These are phyloP conservation scores for Diaporthe longicolla DNA, from an alignment of 2,329 filamentous ascomycete genomes.

Conservation along the genomic window DNA sequence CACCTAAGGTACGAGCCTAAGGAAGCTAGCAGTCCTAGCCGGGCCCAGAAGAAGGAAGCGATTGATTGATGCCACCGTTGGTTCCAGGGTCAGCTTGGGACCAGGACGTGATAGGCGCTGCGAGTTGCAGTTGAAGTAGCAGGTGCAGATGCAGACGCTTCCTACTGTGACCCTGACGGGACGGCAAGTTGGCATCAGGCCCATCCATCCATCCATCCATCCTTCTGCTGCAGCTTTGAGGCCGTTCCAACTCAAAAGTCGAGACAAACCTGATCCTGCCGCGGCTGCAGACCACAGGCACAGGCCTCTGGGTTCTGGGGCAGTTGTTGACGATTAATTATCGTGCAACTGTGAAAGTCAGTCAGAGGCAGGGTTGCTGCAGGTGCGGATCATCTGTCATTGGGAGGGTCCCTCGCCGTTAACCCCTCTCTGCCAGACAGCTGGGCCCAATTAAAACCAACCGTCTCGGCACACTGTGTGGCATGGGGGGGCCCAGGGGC, in stretches of 20 bases:
- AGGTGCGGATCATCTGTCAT: conserved; percentile 25
- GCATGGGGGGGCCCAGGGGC: background rate
- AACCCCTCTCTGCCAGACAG: conserved; percentile 37
- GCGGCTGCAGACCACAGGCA: background rate
- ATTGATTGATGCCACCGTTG: conserved; percentile 24
- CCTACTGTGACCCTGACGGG: conserved; percentile 17
- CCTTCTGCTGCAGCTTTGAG: background rate
- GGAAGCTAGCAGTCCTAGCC: conserved; percentile 17
- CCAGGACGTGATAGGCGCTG: conserved; percentile 13
- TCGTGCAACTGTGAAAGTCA: background rate
- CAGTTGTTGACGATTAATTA: background rate
- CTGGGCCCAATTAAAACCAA: conserved; percentile 39
- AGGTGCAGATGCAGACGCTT: conserved; percentile 20
- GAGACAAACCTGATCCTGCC: conserved; percentile 1
- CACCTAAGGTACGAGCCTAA: conserved; percentile 4
- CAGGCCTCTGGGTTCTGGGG: background rate
- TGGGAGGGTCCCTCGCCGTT: background rate
- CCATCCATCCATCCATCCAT: too few species aligned
- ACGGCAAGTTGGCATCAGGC: background rate
- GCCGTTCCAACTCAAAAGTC: background rate
- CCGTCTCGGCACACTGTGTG: conserved; percentile 33
- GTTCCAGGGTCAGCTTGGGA: conserved; percentile 6
- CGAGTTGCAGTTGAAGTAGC: background rate
- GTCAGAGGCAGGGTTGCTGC: conserved; percentile 6
- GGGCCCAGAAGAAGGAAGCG: conserved; percentile 27